Evolutionary conservation across 2,329 filamentous ascomycete species (phyloP), one percentile per base, ranked within the genome.

Genomic region (Aulographum hederae): DNA sequence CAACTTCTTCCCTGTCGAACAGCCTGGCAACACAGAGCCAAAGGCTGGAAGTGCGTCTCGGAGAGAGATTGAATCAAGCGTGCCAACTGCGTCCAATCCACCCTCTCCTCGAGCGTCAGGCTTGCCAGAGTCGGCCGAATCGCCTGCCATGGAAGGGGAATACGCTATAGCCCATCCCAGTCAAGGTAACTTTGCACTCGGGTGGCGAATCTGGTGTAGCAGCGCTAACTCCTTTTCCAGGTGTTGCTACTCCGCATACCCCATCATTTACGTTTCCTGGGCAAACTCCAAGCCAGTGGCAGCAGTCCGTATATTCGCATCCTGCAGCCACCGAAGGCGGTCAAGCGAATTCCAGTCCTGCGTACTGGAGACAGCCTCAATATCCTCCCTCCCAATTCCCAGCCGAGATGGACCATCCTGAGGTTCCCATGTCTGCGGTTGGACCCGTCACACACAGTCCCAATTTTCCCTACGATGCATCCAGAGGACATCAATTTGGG

Each of bases 1-100:
- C 55, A 81, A 78, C 48, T 95, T 92, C 55, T 79, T 75, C 43
- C 80, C 85, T 1, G 85, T 94, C 15, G 84, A 93, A 40, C 79
- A 84, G 48, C 67, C 8, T 25, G 8, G 8, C 21, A 25, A n/a
- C 21, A n/a, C n/a, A n/a, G 21, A 25, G 8, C 21, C 21, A 8
- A 25, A 25, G 21, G 8, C 21, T 25, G 8, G 21, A 25, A 25
- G 21, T n/a, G 21, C 21, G n/a, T 8, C 8, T 25, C 8, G 21
- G n/a, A 25, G 21, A n/a, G 21, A 25, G 21, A 25, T 8, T 8
- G 8, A 8, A n/a, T 25, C 21, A 25, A 25, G n/a, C 8, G 21
- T n/a, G 8, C 8, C n/a, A 8, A 25, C 21, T 8, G n/a, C 8
- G 8, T 25, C 21, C 8, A 25, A 25, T n/a, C 8, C 8, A 8